Evolutionary conservation across 768 basidiomycete genomes (phyloP), one percentile per base, ranked within the genome.

Genomic region (Suillus discolor): DNA sequence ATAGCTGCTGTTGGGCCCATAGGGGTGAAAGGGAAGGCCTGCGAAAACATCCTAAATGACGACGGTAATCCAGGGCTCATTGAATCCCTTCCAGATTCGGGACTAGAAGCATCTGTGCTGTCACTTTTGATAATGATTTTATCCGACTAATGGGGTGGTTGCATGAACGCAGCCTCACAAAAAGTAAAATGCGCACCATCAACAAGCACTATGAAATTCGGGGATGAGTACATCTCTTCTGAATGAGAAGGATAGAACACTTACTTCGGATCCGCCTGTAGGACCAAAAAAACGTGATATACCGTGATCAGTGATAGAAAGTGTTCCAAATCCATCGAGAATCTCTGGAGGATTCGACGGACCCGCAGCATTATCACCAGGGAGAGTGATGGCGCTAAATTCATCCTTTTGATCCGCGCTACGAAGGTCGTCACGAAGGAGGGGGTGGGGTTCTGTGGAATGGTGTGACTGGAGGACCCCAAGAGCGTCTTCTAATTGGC

Each of bases 261-360:
- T 66, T 68, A 90, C 89, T 81, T 91, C 88, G 57, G 84, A 82
- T 39, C 89, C 89, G 16, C 87, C 89, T 1, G 88, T 88, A 2
- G 86, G 87, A 1, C 87, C 87, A 79, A 88, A 88, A 72, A 88
- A 89, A 63, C 84, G 78, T n/a, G 86, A 84, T 55, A 85, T 82
- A 0, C 87, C 87, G 68, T 85, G 81, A 70, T 88, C 85, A 18
- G 83, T 82, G 65, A 89, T 86, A 34, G 85, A 84, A 61, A 89
- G 75, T 20, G 87, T 89, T 53, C 87, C 87, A 68, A 89, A 86
- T 0, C 84, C 79, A 64, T 88, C 86, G 42, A 87, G 79, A 1
- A 84, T 72, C 44, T 88, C 87, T 18, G 75, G 70, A 42, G 79
- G 65, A n/a, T 69, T 65, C 18, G 41, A 47, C 42, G 66, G 38